phyloP scores from a whole-genome alignment of 768 basidiomycete genomes.

The Boletus pseudo-olivaceus region DNA sequence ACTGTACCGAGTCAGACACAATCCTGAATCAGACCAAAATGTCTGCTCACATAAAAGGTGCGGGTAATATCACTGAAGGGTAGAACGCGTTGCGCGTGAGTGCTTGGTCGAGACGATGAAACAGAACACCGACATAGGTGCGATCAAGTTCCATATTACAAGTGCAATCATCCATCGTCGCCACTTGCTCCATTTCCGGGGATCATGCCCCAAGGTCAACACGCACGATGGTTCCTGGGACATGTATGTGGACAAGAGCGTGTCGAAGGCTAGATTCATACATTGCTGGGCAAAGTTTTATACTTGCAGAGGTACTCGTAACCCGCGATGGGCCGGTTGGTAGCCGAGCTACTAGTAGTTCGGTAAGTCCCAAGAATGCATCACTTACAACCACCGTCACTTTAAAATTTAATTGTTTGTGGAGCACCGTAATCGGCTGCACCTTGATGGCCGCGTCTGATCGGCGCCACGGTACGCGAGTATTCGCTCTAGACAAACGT shows the following conservation, averaged over 20 bases:
- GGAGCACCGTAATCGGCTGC: too few species aligned
- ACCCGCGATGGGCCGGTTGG: too few species aligned
- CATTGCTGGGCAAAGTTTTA: background rate
- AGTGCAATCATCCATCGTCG: constrained; percentile 22
- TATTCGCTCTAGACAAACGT: too few species aligned
- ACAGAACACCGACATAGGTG: constrained; percentile 21
- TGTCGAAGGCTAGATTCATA: background rate
- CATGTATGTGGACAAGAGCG: constrained; percentile 13
- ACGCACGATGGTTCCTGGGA: constrained; percentile 15
- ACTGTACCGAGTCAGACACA: constrained; percentile 10
- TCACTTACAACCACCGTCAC: too few species aligned
- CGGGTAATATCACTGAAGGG: constrained; percentile 18
- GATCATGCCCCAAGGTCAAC: constrained; percentile 21
- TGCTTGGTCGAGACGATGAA: background rate
- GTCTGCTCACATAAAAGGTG: constrained; percentile 25
- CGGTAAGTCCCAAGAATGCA: too few species aligned
- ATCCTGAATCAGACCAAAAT: background rate
- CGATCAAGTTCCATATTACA: constrained; percentile 26
- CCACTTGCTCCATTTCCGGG: constrained; percentile 19
- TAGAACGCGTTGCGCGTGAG: constrained; percentile 1
- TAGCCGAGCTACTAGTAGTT: too few species aligned
- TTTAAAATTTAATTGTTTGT: too few species aligned
- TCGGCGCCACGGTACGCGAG: too few species aligned
- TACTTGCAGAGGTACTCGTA: background rate
- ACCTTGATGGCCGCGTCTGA: too few species aligned